Base-by-base conservation (phyloP, 2,329 filamentous ascomycete genomes). In the Diaporthe helianthi region DNA sequence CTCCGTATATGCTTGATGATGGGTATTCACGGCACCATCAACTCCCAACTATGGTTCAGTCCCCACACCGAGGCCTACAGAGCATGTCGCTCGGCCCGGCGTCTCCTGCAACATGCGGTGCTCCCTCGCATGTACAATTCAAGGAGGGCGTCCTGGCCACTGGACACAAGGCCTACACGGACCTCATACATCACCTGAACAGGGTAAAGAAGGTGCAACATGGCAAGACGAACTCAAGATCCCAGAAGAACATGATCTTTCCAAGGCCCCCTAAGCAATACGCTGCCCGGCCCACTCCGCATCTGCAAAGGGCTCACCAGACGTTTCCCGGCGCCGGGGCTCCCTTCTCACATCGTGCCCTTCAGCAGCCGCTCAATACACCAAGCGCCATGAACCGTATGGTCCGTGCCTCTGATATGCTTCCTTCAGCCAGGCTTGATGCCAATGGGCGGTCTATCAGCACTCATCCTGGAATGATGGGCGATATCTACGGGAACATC, bases 141-240 rank as follows among this genome's bases (percentile, higher is more conserved):
- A 90, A 89, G 72, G 91, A 93, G 72, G 90, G 88, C 72, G 87
- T 88, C 2, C 80, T 94, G 29, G 83, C 86, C 17, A 90, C 89
- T 80, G 92, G 92, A n/a, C 90, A 94, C 76, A 85, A 85, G 73
- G 86, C 90, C 38, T 94, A 94, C 78, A 83, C 92, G 58, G 90
- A 93, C 72, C 84, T 95, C 9, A 80, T 94, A 4, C 81, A 88
- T 12, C 88, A 87, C 72, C 82, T 92, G 8, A 88, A 92, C 71
- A 85, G 87, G 65, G 83, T 82, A 24, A 89, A 87, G 69, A 89
- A 84, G 74, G 78, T 81, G 2, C 80, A 80, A 12, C 77, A 81
- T 22, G 76, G 77, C 22, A 82, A 81, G 71, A 76, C 76, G 24
- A 77, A 78, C 29, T 78, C 80, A 29, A 55, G 80, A 13, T 79